Evolutionary conservation across 1,284 basidiomycete genomes (phyloP).

Genomic region (Moniliella sp.): DNA sequence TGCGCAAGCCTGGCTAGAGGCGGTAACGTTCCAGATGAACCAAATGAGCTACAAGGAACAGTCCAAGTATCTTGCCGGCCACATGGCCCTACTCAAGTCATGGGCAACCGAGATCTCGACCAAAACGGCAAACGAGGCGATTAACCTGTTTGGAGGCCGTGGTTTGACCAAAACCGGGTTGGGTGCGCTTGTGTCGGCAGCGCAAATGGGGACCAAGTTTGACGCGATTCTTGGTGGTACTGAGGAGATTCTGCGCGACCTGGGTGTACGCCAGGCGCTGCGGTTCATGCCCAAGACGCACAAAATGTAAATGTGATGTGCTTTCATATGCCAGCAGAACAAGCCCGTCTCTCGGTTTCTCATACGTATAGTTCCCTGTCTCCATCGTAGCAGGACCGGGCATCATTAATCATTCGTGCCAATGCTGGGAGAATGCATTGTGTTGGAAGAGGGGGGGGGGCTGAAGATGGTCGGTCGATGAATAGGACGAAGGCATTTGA

Average conservation of each 20-base stretch:
- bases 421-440: too few species aligned
- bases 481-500: too few species aligned
- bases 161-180: constrained; percentile 46
- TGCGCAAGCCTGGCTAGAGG: constrained; percentile 4
- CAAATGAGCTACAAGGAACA: constrained; percentile 1
- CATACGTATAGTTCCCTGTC: too few species aligned
- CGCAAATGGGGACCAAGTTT: too few species aligned
- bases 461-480: too few species aligned
- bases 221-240: constrained; percentile 35
- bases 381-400: too few species aligned
- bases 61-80: constrained; percentile 36
- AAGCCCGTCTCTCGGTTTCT: too few species aligned
- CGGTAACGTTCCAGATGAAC: constrained; percentile 2
- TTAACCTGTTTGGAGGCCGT: constrained; percentile 51
- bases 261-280: constrained; percentile 39
- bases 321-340: too few species aligned
- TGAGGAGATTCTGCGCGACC: constrained; percentile 38
- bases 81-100: constrained; percentile 52
- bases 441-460: too few species aligned
- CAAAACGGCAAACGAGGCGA: constrained; percentile 49
- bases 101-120: constrained; percentile 29
- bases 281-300: constrained; percentile 25
- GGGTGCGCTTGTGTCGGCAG: too few species aligned
- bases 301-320: too few species aligned
- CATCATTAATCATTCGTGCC: too few species aligned